Conservation (phyloP, 2,329 filamentous ascomycete genomes). For the Botryotinia globosa region DNA sequence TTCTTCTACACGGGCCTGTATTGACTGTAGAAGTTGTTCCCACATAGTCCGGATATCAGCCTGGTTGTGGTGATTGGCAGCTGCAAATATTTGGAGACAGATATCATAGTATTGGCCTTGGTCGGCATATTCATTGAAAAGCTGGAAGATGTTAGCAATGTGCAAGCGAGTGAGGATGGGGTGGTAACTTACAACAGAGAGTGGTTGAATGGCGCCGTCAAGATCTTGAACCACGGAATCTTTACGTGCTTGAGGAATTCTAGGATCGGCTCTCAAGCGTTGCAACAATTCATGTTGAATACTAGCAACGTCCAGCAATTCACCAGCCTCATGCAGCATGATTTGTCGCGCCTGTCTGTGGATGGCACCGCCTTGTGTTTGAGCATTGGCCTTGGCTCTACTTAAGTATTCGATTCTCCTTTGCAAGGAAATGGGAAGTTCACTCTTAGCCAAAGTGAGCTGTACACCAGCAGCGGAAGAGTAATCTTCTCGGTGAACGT, state of each 20-base stretch:
- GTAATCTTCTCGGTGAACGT: conserved; percentile 78
- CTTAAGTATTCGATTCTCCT: conserved; percentile 87
- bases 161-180: background rate
- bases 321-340: conserved; percentile 78
- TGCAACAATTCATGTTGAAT: conserved; percentile 91
- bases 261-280: conserved; percentile 68
- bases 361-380: conserved; percentile 73
- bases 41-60: conserved; percentile 82
- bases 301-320: conserved; percentile 86
- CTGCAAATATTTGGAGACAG: conserved; percentile 86
- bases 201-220: conserved; percentile 71
- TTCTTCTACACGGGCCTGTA: conserved; percentile 51
- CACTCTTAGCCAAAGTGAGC: conserved; percentile 76
- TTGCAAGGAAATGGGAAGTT: conserved; percentile 75
- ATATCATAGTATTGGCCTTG: conserved; percentile 91
- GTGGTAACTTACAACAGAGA: conserved; percentile 65
- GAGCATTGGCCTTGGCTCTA: conserved; percentile 87
- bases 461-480: conserved; percentile 88
- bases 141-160: conserved; percentile 46
- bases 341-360: conserved; percentile 79
- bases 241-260: conserved; percentile 63
- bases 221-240: conserved; percentile 64
- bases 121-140: conserved; percentile 93
- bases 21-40: conserved; percentile 73
- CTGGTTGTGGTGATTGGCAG: conserved; percentile 85